Percentiles rank a stretch among this genome's conserved stretches.
phyloP scores from a whole-genome alignment of 2,329 filamentous ascomycete species.

The Fusarium floridanum region DNA sequence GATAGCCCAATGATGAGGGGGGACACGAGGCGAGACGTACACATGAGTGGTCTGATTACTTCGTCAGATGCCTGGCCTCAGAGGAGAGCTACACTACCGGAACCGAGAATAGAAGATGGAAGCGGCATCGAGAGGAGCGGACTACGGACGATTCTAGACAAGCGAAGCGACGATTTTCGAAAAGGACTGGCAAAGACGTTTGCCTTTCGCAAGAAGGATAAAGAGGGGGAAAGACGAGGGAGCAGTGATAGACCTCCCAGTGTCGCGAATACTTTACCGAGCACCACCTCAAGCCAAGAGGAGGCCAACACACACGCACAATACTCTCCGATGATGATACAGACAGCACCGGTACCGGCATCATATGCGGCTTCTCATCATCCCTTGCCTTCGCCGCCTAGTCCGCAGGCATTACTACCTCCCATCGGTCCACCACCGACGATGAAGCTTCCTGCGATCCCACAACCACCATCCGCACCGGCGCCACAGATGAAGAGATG shows the following conservation, averaged over 20 bases:
- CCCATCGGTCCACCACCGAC: slow-evolving; percentile 56
- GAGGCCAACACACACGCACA: slow-evolving; percentile 28
- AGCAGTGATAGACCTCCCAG: slow-evolving; percentile 40
- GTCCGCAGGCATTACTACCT: slow-evolving; percentile 34
- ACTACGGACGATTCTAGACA: slow-evolving; percentile 65
- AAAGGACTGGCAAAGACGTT: slow-evolving; percentile 67
- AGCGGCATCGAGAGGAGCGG: slow-evolving; percentile 69
- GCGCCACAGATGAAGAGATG: slow-evolving; percentile 64
- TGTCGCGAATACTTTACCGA: slow-evolving; percentile 38
- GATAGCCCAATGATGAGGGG: slow-evolving; percentile 27
- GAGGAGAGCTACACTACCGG: slow-evolving; percentile 55
- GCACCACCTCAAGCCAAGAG: slow-evolving; percentile 14
- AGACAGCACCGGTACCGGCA: slow-evolving; percentile 19
- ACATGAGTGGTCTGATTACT: slow-evolving; percentile 46
- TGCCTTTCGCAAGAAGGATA: slow-evolving; percentile 63
- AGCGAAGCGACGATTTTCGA: slow-evolving; percentile 67
- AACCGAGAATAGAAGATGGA: slow-evolving; percentile 60
- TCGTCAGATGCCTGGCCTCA: slow-evolving; percentile 56
- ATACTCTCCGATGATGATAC: slow-evolving; percentile 20
- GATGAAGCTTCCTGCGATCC: slow-evolving; percentile 58
- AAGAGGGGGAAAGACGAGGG: slow-evolving; percentile 48
- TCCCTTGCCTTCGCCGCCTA: slow-evolving; percentile 34
- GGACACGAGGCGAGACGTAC: slow-evolving; percentile 37
- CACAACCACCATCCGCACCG: slow-evolving; percentile 36
- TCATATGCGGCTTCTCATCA: slow-evolving; percentile 37